Evolutionary conservation across 192 early-diverging fungal species (phyloP).

Genomic region (Coemansia sp.): DNA sequence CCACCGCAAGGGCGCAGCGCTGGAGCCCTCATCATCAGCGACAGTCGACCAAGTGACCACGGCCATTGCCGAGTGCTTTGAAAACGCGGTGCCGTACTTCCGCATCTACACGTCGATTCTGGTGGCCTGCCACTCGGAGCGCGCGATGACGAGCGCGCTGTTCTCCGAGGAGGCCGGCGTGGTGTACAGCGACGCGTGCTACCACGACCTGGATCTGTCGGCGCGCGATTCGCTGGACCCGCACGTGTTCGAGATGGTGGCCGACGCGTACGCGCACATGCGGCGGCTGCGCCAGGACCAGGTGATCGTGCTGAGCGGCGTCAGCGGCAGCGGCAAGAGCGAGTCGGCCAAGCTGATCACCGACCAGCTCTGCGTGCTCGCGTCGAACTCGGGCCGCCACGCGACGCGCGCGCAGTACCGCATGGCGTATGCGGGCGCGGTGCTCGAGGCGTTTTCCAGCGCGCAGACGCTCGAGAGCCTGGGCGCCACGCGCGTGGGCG

Average conservation of each 20-base stretch:
- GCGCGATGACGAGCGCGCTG: conserved; percentile 15
- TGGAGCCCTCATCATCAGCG: conserved; percentile 1
- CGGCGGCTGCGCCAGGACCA: conserved; percentile 66
- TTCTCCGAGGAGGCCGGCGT: conserved; percentile 34
- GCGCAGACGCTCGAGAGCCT: conserved; percentile 60
- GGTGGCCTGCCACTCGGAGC: conserved; percentile 38
- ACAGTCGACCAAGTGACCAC: conserved; percentile 26
- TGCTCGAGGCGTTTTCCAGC: conserved; percentile 78
- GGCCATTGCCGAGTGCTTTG: conserved; percentile 24
- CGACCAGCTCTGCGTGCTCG: conserved; percentile 69
- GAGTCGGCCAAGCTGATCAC: conserved; percentile 65
- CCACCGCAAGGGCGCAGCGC: not conserved
- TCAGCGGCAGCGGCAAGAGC: conserved; percentile 84
- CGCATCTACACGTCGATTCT: conserved; percentile 45
- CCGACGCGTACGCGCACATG: conserved; percentile 67
- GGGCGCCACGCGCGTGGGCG: conserved; percentile 69
- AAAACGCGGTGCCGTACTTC: conserved; percentile 24
- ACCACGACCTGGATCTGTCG: conserved; percentile 35
- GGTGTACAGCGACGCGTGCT: conserved; percentile 45
- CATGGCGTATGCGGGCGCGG: conserved; percentile 61
- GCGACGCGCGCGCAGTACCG: conserved; percentile 62
- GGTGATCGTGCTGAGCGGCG: conserved; percentile 68
- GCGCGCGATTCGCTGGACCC: conserved; percentile 47
- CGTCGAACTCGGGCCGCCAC: conserved; percentile 73
- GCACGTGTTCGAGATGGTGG: conserved; percentile 66